Evolutionary conservation across 1,284 basidiomycete species (phyloP).

Genomic region (Sporisorium scitamineum): DNA sequence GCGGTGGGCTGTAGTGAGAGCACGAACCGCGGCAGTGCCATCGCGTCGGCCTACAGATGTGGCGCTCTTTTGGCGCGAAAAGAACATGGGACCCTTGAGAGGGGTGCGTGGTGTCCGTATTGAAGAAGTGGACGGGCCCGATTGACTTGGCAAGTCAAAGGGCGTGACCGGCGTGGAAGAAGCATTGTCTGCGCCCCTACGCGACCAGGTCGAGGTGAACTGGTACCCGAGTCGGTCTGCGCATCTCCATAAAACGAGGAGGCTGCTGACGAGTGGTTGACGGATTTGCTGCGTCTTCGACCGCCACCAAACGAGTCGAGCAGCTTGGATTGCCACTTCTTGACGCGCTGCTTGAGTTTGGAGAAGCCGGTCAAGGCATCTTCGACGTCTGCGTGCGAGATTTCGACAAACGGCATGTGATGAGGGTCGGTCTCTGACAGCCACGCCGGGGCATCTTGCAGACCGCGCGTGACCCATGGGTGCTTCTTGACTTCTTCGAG

Average conservation of each 20-base stretch:
- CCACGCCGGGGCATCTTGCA: constrained; percentile 82
- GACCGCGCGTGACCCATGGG: constrained; percentile 77
- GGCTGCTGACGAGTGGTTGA: constrained; percentile 35
- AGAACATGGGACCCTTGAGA: constrained; percentile 42
- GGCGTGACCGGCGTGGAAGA: constrained; percentile 24
- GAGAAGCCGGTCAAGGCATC: constrained; percentile 73
- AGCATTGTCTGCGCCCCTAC: constrained; percentile 6
- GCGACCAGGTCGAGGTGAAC: constrained; percentile 25
- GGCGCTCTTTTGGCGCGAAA: constrained; percentile 39
- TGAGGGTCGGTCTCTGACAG: constrained; percentile 79
- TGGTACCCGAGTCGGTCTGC: constrained; percentile 27
- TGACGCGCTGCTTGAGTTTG: constrained; percentile 61
- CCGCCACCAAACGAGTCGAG: constrained; percentile 47
- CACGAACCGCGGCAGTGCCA: constrained; percentile 24
- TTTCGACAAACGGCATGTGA: constrained; percentile 75
- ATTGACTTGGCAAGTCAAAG: constrained; percentile 34
- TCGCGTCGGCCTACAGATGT: constrained; percentile 40
- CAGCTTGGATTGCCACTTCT: constrained; percentile 58
- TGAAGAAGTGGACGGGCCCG: constrained; percentile 24
- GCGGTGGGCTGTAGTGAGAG: constrained; percentile 21
- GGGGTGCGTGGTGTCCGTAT: constrained; percentile 41
- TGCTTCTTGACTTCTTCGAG: constrained; percentile 84
- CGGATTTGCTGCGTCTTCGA: constrained; percentile 35
- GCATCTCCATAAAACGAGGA: constrained; percentile 25
- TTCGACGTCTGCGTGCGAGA: constrained; percentile 84